These are phyloP conservation scores for Hemisphaericaspora subhashii DNA, from an alignment of 1,139 yeast genomes.

Conservation along the genomic window DNA sequence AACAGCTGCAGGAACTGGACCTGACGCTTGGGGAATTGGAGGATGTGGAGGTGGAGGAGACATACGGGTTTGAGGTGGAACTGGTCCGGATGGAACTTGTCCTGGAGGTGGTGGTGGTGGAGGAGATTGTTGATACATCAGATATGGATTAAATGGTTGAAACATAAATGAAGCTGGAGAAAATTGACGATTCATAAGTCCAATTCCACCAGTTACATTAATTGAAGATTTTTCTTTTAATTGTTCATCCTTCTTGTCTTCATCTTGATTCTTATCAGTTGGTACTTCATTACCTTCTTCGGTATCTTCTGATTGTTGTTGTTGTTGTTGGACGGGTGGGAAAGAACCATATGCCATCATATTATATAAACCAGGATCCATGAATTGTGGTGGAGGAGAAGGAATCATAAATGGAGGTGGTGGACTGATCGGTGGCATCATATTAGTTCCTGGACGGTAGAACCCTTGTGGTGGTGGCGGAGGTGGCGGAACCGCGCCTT, in stretches of 20 bases:
- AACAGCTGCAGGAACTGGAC: conserved; percentile 4
- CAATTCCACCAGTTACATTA: conserved; percentile 29
- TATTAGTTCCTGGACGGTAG: conserved; percentile 15
- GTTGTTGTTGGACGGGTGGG: conserved; percentile 8
- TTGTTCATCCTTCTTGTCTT: conserved; percentile 5
- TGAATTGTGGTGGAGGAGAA: conserved; percentile 37
- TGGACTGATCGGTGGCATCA: conserved; percentile 32
- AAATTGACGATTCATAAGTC: conserved; percentile 37
- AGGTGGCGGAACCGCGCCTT: conserved; percentile 15
- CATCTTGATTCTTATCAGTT: conserved; percentile 10
- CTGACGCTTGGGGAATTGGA: conserved; percentile 2
- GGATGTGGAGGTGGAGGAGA: conserved; percentile 14
- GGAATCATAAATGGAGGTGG: conserved; percentile 46
- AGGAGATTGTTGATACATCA: conserved; percentile 37
- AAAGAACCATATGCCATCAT: conserved; percentile 26
- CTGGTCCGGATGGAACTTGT: neutral
- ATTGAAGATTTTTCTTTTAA: conserved; percentile 18
- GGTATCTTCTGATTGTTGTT: too few relatives aligned
- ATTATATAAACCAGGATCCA: conserved; percentile 39
- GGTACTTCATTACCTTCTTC: conserved; percentile 10
- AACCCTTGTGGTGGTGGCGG: conserved; percentile 19
- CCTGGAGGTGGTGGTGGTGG: conserved; percentile 22
- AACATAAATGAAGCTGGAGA: conserved; percentile 42
- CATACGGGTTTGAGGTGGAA: conserved; percentile 6
- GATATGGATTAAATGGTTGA: conserved; percentile 52